Conservation (phyloP, 1,284 basidiomycete species). For the Neonothopanus nambi region DNA sequence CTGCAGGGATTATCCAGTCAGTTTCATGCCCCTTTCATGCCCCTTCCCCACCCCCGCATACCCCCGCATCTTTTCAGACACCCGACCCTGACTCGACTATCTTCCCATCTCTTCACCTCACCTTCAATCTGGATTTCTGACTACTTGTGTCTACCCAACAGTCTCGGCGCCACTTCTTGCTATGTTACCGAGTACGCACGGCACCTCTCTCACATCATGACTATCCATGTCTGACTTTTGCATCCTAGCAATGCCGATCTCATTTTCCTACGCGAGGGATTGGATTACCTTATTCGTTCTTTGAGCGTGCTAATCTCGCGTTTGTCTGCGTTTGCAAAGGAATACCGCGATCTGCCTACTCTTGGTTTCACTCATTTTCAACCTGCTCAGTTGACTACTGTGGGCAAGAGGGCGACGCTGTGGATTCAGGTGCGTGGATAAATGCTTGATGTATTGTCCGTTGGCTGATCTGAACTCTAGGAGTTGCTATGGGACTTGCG, state of each 20-base stretch:
- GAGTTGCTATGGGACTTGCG: slow-evolving; percentile 97
- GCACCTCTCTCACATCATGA: not conserved
- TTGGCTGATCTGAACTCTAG: slow-evolving; percentile 35
- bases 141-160: slow-evolving; percentile 33
- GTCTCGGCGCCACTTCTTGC: slow-evolving; percentile 95
- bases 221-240: not conserved
- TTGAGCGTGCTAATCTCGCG: slow-evolving; percentile 90
- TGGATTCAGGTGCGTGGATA: slow-evolving; percentile 82
- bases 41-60: no score
- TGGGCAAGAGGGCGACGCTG: slow-evolving; percentile 97
- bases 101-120: slow-evolving; percentile 11
- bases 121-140: not conserved
- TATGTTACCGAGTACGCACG: slow-evolving; percentile 91
- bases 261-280: slow-evolving; percentile 90
- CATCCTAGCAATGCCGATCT: slow-evolving; percentile 87
- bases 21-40: slow-evolving; percentile 34
- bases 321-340: slow-evolving; percentile 73
- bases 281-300: slow-evolving; percentile 85
- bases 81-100: slow-evolving; percentile 6
- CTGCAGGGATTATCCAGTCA: slow-evolving; percentile 96
- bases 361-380: slow-evolving; percentile 99
- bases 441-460: not conserved
- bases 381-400: slow-evolving; percentile 96
- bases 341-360: slow-evolving; percentile 80
- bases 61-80: no score